Evolutionary conservation across 805 yeast species (phyloP).

Genomic region (Candida ulmi): DNA sequence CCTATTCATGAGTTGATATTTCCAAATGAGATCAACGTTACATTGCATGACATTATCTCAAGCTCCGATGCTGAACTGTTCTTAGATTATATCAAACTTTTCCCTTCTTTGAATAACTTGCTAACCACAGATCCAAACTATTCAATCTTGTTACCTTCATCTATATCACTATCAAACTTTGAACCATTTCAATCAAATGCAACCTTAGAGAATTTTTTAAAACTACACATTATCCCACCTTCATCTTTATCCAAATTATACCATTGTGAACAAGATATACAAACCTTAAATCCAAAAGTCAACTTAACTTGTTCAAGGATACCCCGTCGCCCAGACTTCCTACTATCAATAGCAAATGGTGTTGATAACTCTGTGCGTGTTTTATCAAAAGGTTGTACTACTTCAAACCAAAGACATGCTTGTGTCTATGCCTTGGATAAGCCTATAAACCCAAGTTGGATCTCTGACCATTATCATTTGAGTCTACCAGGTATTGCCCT

Average conservation of each 20-base stretch:
- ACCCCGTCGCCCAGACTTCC: slow-evolving; percentile 27
- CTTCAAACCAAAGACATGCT: slow-evolving; percentile 30
- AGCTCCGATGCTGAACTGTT: slow-evolving; percentile 47
- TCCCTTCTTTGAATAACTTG: slow-evolving; percentile 37
- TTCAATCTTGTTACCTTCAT: slow-evolving; percentile 72
- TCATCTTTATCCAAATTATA: slow-evolving; percentile 42
- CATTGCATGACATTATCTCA: slow-evolving; percentile 48
- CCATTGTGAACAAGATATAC: slow-evolving; percentile 40
- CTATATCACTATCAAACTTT: slow-evolving; percentile 50
- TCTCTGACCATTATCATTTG: slow-evolving; percentile 48
- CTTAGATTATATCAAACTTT: slow-evolving; percentile 38
- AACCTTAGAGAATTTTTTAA: slow-evolving; percentile 48
- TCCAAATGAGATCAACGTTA: slow-evolving; percentile 51
- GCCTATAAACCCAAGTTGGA: slow-evolving; percentile 64
- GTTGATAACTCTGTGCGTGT: slow-evolving; percentile 53
- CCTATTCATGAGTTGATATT: slow-evolving; percentile 51
- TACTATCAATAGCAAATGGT: slow-evolving; percentile 41
- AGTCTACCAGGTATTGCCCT: slow-evolving; percentile 65
- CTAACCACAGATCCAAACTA: slow-evolving; percentile 34
- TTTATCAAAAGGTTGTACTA: slow-evolving; percentile 56
- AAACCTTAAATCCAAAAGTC: slow-evolving; percentile 39
- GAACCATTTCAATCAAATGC: slow-evolving; percentile 35
- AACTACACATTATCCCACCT: slow-evolving; percentile 64
- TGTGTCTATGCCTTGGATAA: slow-evolving; percentile 65
- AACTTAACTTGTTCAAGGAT: slow-evolving; percentile 39